A percentile compares a stretch with the other conserved stretches of the same genome.
Conservation (phyloP, 129 eudicot genomes). For the Pulicaria dysenterica region DNA sequence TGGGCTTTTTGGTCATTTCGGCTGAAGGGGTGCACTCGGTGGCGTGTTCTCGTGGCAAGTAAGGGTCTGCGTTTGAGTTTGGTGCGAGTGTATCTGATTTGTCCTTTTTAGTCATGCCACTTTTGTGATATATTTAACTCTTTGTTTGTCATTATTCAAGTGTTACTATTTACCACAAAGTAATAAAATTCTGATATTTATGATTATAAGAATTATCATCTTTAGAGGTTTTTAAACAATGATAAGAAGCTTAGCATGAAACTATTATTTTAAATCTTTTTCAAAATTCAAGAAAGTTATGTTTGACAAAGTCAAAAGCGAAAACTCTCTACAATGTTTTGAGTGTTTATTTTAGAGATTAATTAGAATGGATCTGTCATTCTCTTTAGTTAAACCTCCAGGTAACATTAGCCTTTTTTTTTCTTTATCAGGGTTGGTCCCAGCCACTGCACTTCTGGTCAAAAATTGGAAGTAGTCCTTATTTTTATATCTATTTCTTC, state of each 20-base stretch:
- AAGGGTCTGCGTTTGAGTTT: slow-evolving; percentile 35
- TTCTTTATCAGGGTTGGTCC: slow-evolving; percentile 33
- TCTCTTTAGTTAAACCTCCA: slow-evolving; percentile 14
- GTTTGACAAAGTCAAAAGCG: slow-evolving; percentile 44
- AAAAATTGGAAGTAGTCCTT: slow-evolving; percentile 28
- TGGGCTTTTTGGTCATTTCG: slow-evolving; percentile 24
- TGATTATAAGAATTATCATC: not conserved
- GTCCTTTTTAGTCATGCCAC: slow-evolving; percentile 44
- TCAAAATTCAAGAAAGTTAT: slow-evolving; percentile 30
- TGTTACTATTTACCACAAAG: not conserved
- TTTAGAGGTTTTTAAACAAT: not conserved
- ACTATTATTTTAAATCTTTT: slow-evolving; percentile 14
- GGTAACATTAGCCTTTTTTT: slow-evolving; percentile 35
- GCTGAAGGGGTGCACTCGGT: slow-evolving; percentile 25
- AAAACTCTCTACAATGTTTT: slow-evolving; percentile 17
- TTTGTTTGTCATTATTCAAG: not conserved
- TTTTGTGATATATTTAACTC: slow-evolving; percentile 35
- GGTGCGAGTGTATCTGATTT: slow-evolving; percentile 41
- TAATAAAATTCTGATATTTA: not conserved
- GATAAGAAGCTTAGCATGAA: not conserved
- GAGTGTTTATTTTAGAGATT: not conserved
- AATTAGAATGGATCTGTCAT: slow-evolving; percentile 26
- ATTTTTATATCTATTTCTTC: slow-evolving; percentile 13
- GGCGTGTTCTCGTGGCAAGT: slow-evolving; percentile 72
- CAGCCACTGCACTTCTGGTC: slow-evolving; percentile 26